Evolutionary conservation across 1,284 basidiomycete species (phyloP), one percentile per base, ranked within the genome.

Genomic region (Tilletia horrida): DNA sequence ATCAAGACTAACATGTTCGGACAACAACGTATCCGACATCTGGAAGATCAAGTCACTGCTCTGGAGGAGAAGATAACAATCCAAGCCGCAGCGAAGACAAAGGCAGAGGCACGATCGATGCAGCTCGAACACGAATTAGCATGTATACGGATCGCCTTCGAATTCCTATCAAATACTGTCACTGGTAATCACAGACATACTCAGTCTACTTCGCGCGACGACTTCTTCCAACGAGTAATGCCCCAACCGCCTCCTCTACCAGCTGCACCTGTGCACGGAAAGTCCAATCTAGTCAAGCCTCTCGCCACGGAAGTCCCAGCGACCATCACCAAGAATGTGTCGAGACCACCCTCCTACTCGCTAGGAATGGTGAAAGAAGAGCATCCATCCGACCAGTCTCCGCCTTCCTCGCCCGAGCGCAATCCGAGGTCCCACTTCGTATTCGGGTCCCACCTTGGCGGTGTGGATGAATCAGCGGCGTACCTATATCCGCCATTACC

Each of bases 1-100:
- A 55, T 29, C 52, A 55, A 29, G 52, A 55, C 52, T 9, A 55
- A 55, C 27, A 29, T 29, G 16, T 55, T 55, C 27, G 52, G 23
- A 55, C 52, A 55, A 27, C 23, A 14, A 9, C 52, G 52, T 14
- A 55, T 55, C 25, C 21, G 52, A 16, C 52, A 55, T 23, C 52
- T 55, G 3, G 52, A 55, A 27, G 27, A 55, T 27, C 27, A 23
- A 23, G 52, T 55, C 23, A 27, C 52, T 27, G 52, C 21, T 18
- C 52, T 55, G 18, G 52, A 55, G 52, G 52, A 55, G 8, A 55
- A 29, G 23, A 29, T 55, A 9, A 29, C 27, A 6, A 9, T 27
- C 21, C 52, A 55, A 27, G 25, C 52, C 18, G 52, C 52, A 2
- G 52, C 18, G 13, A 55, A 55, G 52, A 55, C 52, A 29, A 55